A percentile compares a stretch with the other conserved stretches of the same genome.
Evolutionary conservation across 306 rosid genomes (phyloP).

Genomic region (Astragalus membranaceus): DNA sequence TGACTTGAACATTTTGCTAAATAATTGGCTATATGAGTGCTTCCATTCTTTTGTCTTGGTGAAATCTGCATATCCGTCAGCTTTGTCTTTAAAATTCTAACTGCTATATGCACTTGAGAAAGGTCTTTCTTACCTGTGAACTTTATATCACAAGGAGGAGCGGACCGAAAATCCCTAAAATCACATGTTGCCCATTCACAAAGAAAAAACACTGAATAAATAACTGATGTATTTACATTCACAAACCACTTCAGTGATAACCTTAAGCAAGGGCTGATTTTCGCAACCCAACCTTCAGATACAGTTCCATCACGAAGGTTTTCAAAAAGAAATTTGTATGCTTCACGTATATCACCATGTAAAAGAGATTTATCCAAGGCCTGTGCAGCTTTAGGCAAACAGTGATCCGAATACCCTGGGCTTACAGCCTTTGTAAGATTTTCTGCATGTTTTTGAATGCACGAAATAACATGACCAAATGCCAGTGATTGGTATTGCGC

Average conservation of each 20-base stretch:
- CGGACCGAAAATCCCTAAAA: slow-evolving; percentile 71
- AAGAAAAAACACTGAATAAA: slow-evolving; percentile 81
- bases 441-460: slow-evolving; percentile 55
- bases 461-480: slow-evolving; percentile 56
- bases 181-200: slow-evolving; percentile 99
- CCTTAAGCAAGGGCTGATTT: slow-evolving; percentile 74
- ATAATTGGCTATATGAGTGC: slow-evolving; percentile 22
- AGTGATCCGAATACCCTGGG: slow-evolving; percentile 68
- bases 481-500: slow-evolving; percentile 64
- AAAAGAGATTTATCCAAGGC: slow-evolving; percentile 69
- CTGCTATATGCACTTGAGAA: slow-evolving; percentile 71
- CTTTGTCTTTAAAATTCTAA: slow-evolving; percentile 60
- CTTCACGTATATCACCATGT: slow-evolving; percentile 60
- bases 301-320: slow-evolving; percentile 53
- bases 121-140: slow-evolving; percentile 83
- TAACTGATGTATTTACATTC: slow-evolving; percentile 45
- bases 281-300: slow-evolving; percentile 66
- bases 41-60: slow-evolving; percentile 37
- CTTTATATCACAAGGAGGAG: slow-evolving; percentile 54
- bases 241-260: slow-evolving; percentile 78
- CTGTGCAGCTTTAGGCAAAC: slow-evolving; percentile 77
- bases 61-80: slow-evolving; percentile 46
- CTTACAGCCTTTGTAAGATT: slow-evolving; percentile 70
- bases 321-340: slow-evolving; percentile 66
- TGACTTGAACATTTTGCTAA: slow-evolving; percentile 39